These are phyloP conservation scores for Albizia julibrissin DNA, from an alignment of 306 rosid species.

Conservation along the genomic window DNA sequence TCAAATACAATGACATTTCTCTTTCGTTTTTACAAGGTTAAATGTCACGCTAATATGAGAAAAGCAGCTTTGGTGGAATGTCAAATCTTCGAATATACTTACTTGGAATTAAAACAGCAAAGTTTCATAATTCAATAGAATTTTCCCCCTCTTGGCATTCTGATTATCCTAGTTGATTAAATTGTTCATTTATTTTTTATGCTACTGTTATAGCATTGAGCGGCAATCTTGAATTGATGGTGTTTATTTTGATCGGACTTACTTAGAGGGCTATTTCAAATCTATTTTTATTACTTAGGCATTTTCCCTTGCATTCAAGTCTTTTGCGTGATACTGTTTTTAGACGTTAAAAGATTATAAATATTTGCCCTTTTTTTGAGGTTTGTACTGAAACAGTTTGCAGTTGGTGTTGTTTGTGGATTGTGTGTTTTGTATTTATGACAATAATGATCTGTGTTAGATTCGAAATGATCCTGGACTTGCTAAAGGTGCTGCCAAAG, in stretches of 20 bases:
- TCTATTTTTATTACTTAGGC: not conserved
- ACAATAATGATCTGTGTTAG: conserved; percentile 48
- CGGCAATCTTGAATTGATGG: not conserved
- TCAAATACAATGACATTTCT: not conserved
- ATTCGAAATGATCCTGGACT: conserved; percentile 74
- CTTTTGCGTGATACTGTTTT: not conserved
- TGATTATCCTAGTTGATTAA: not conserved
- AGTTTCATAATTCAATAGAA: not conserved
- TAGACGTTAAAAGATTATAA: not conserved
- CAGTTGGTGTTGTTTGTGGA: not conserved
- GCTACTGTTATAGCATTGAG: not conserved
- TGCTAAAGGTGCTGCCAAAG: conserved; percentile 85
- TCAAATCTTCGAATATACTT: not conserved
- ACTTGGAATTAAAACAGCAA: not conserved
- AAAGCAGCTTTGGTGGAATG: not conserved
- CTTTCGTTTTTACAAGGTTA: not conserved
- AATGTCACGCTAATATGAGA: not conserved
- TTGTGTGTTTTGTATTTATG: not conserved
- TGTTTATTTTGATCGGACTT: not conserved
- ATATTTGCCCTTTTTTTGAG: conserved; percentile 3
- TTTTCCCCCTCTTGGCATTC: not conserved
- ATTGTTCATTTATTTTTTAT: not conserved
- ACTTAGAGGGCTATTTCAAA: not conserved
- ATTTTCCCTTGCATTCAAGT: not conserved
- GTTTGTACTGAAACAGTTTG: not conserved